Base-by-base conservation (phyloP, 2,329 filamentous ascomycete species). In the Phialophora chinensis region DNA sequence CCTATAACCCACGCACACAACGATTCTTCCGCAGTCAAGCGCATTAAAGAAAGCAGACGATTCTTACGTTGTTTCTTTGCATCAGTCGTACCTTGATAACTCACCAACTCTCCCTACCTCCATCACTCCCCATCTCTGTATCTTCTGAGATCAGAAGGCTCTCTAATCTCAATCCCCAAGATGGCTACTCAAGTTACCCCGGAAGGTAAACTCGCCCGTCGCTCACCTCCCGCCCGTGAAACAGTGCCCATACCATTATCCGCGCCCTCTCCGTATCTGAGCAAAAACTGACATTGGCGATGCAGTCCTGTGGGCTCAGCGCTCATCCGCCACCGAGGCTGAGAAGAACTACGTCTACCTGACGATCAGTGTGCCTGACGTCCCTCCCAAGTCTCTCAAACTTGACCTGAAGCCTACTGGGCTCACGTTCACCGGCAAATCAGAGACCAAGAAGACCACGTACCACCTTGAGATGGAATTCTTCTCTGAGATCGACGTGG, bases 301-400 rank as follows among this genome's bases (percentile, higher is more conserved):
- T 71, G 31, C 76, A 98, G 95, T 99, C 75, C 91, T 93, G 81
- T 99, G 95, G 95, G 94, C 95, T 72, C 95, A 99, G 85, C 93
- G 95, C 85, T 98, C 94, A 55, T 95, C 90, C 77, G 84, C 81
- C 74, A 84, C 84, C 73, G 93, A 97, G 63, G 79, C 91, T 64
- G 86, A 89, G 79, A 96, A 93, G 85, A 99, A 99, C 87, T 91
- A 92, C 83, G 84, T 99, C 85, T 96, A 93, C 85, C 87, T 99
- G 73, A 96, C 92, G 77, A 92, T 99, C 82, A 87, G 88, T 75
- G 93, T 93, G 59, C 87, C 93, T 74, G 95, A 99, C 79, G 90
- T 97, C 53, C 83, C 91, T 74, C 84, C 88, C 75, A 84, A 86
- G 55, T 88, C 90, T 75, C 83, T 96, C 73, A 91, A 93, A 84